A percentile compares a stretch with the other conserved stretches of the same genome.
Conservation (phyloP, 192 early-diverging fungal species). For the Umbelopsis isabellina region DNA sequence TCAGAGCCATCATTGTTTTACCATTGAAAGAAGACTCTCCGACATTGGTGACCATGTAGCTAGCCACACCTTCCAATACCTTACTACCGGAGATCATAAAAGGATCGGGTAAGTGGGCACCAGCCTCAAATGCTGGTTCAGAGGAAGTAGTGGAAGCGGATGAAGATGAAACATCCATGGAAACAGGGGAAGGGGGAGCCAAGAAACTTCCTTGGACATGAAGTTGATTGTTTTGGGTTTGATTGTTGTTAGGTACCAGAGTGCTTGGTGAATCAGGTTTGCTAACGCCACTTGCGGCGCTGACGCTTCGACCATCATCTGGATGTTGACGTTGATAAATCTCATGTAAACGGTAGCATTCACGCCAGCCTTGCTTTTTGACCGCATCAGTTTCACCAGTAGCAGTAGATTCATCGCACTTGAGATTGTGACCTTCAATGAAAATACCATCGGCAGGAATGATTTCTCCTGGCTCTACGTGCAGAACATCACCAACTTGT, state of each 20-base stretch:
- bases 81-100: slow-evolving; percentile 95
- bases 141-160: neutral
- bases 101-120: slow-evolving; percentile 57
- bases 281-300: slow-evolving; percentile 19
- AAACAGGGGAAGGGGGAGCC: slow-evolving; percentile 7
- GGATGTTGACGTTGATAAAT: slow-evolving; percentile 43
- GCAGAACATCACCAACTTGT: slow-evolving; percentile 88
- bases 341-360: slow-evolving; percentile 37
- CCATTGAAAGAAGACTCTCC: slow-evolving; percentile 91
- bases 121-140: slow-evolving; percentile 25
- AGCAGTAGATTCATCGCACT: slow-evolving; percentile 89
- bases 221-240: neutral
- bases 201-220: neutral
- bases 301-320: slow-evolving; percentile 21
- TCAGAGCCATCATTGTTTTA: slow-evolving; percentile 83
- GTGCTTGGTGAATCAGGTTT: slow-evolving; percentile 20
- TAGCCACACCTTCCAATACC: slow-evolving; percentile 86
- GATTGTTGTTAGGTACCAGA: neutral
- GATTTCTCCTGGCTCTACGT: slow-evolving; percentile 91
- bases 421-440: slow-evolving; percentile 77
- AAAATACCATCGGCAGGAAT: slow-evolving; percentile 91
- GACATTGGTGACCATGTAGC: slow-evolving; percentile 82
- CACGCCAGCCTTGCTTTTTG: slow-evolving; percentile 69
- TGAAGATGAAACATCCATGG: slow-evolving; percentile 9
- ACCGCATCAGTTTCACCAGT: slow-evolving; percentile 96